phyloP scores from a whole-genome alignment of 305 asterid genomes.

The Ilex paraguariensis region DNA sequence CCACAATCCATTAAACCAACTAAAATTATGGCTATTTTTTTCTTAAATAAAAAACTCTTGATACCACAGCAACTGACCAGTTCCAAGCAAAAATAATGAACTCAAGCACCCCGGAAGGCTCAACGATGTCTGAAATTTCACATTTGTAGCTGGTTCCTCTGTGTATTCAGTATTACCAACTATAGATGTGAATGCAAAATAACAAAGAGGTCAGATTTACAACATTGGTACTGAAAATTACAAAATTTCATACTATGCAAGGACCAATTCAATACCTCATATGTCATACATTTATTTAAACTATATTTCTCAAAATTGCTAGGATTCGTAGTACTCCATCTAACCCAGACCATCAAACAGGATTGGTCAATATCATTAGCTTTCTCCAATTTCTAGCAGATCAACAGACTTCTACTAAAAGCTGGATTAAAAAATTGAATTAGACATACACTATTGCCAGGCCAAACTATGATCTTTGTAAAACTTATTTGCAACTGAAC shows the following conservation, averaged over 20 bases:
- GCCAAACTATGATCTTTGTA: no score
- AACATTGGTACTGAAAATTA: neutral
- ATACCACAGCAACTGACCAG: constrained; percentile 45
- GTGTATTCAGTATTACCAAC: constrained; percentile 39
- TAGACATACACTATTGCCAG: no score
- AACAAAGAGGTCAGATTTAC: neutral
- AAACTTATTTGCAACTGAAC: no score
- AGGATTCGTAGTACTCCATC: no score
- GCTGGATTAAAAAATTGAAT: no score
- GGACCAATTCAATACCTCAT: neutral
- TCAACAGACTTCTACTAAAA: no score
- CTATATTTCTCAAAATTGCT: neutral
- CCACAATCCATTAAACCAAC: neutral
- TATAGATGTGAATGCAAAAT: constrained; percentile 19
- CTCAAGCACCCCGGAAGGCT: constrained; percentile 68
- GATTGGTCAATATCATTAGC: neutral
- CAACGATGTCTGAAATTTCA: constrained; percentile 58
- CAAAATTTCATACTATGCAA: no score
- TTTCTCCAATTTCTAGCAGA: no score
- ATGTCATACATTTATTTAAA: constrained; percentile 1
- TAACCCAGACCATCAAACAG: neutral
- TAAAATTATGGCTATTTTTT: neutral
- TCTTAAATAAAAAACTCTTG: neutral
- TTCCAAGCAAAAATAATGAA: constrained; percentile 69
- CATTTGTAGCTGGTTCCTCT: constrained; percentile 81